These are phyloP conservation scores for Fusarium keratoplasticum DNA, from an alignment of 2,329 filamentous ascomycete species.

Conservation along the genomic window DNA sequence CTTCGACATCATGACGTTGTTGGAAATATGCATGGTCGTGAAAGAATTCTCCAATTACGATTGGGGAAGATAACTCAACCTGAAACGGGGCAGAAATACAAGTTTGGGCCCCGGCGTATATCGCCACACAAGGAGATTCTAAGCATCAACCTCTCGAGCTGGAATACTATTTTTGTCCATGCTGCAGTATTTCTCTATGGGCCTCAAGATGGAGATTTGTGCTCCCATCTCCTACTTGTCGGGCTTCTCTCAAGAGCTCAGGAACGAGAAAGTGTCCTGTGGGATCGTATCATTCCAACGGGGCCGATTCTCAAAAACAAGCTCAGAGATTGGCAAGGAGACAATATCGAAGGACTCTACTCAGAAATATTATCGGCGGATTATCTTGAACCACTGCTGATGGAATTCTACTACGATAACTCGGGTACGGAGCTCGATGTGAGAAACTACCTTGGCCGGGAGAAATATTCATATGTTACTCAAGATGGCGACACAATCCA, in stretches of 20 bases:
- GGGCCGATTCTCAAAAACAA: not conserved
- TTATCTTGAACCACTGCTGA: not conserved
- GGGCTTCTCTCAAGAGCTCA: not conserved
- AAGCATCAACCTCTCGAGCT: not conserved
- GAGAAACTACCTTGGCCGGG: not conserved
- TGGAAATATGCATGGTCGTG: not conserved
- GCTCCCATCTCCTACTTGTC: not conserved
- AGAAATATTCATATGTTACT: not conserved
- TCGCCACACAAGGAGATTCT: not conserved
- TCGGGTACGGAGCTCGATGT: not conserved
- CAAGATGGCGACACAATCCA: not conserved
- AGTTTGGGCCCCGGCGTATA: not conserved
- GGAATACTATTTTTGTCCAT: not conserved
- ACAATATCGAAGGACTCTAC: not conserved
- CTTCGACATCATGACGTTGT: not conserved
- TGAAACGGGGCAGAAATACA: not conserved
- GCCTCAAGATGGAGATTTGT: not conserved
- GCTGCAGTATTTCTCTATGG: not conserved
- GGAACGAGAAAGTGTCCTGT: not conserved
- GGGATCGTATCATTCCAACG: not conserved
- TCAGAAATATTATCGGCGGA: not conserved
- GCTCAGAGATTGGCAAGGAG: not conserved
- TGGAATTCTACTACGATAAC: not conserved
- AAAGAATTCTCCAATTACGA: not conserved
- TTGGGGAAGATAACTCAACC: not conserved